Evolutionary conservation across 306 rosid genomes (phyloP).

Genomic region (Alnus glutinosa): DNA sequence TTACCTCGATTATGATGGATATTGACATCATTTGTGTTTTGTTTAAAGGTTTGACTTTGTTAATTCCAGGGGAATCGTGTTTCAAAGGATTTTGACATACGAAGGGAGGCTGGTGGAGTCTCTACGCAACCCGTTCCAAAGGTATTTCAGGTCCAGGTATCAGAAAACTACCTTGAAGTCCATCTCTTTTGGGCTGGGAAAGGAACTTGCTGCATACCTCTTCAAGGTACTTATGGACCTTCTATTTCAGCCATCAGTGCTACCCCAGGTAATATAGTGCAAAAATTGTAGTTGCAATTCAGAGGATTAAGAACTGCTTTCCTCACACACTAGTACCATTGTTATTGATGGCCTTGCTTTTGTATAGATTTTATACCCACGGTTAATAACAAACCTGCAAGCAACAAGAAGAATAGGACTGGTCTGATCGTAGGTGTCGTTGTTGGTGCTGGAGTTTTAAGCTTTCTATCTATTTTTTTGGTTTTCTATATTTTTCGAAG

Average conservation of each 20-base stretch:
- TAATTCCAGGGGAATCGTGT: constrained; percentile 52
- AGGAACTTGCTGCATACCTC: constrained; percentile 78
- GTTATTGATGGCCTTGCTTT: no score
- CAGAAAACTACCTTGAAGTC: constrained; percentile 65
- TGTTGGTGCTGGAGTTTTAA: no score
- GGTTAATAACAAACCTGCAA: no score
- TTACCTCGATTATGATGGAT: no score
- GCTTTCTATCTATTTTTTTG: no score
- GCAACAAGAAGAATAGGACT: no score
- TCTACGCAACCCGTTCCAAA: constrained; percentile 40
- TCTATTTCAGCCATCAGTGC: constrained; percentile 74
- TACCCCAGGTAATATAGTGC: constrained; percentile 53
- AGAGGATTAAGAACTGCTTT: constrained; percentile 7
- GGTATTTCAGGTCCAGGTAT: constrained; percentile 44
- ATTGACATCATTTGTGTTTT: background rate
- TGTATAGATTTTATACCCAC: no score
- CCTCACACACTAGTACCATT: constrained; percentile 6
- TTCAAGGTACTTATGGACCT: constrained; percentile 70
- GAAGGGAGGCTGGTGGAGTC: constrained; percentile 60
- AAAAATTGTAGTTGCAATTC: background rate
- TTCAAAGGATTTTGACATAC: constrained; percentile 61
- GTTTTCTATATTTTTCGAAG: no score
- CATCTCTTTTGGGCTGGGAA: constrained; percentile 94
- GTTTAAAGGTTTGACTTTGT: background rate
- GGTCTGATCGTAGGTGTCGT: no score